Conservation (phyloP, 2,329 filamentous ascomycete genomes). For the Xylaria sp. region DNA sequence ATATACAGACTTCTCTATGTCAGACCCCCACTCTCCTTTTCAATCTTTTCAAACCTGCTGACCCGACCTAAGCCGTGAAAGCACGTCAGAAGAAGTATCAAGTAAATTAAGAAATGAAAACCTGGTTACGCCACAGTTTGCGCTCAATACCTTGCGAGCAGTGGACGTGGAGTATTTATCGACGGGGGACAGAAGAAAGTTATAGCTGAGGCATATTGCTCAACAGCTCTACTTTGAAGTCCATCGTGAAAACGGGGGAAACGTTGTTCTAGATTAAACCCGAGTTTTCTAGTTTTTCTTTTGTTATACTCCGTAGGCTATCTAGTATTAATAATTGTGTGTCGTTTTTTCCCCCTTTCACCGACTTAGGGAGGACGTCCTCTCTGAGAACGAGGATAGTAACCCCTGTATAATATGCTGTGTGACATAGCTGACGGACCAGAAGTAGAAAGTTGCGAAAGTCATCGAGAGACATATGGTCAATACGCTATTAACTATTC, state of each 20-base stretch:
- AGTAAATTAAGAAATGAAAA: not conserved
- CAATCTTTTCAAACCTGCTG: not conserved
- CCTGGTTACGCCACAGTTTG: not conserved
- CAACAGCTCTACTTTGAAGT: not conserved
- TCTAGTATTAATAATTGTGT: not conserved
- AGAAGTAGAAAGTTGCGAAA: not conserved
- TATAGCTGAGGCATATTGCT: not conserved
- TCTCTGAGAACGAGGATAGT: too few relatives aligned
- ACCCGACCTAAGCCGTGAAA: not conserved
- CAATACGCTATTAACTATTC: not conserved
- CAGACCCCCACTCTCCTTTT: not conserved
- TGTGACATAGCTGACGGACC: conserved; percentile 7
- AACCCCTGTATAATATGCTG: not conserved
- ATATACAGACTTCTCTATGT: not conserved
- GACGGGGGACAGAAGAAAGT: not conserved
- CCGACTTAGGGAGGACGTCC: too few relatives aligned
- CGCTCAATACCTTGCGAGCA: not conserved
- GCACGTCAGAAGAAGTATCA: not conserved
- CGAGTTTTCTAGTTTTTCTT: not conserved
- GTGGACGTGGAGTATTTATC: not conserved
- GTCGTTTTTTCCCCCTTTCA: not conserved
- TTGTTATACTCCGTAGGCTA: not conserved
- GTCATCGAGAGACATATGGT: not conserved
- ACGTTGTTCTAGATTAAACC: not conserved
- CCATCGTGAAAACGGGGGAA: not conserved